A percentile compares a stretch with the other conserved stretches of the same genome.
Conservation (phyloP, 805 yeast species). For the Millerozyma miso region DNA sequence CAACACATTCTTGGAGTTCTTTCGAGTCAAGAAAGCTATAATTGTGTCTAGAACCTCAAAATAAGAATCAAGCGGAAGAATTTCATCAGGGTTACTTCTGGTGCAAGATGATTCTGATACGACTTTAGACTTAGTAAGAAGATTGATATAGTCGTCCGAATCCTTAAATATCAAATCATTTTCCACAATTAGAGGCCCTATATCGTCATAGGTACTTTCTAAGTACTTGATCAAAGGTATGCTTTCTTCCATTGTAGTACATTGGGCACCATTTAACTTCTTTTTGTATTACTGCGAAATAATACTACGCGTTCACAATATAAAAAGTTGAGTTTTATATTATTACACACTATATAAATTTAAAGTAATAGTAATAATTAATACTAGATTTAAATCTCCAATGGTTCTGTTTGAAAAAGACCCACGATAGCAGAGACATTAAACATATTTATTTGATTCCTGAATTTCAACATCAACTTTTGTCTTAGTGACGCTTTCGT, state of each 20-base stretch:
- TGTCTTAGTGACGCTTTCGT: too few species aligned
- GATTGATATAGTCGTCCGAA: slow-evolving; percentile 2
- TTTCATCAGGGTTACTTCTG: neutral
- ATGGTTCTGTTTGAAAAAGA: too few species aligned
- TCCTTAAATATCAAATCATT: neutral
- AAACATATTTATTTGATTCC: neutral
- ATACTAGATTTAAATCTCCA: too few species aligned
- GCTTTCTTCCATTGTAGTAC: slow-evolving; percentile 4
- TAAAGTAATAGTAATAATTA: too few species aligned
- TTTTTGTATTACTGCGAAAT: too few species aligned
- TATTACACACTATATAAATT: too few species aligned
- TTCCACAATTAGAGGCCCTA: slow-evolving; percentile 10
- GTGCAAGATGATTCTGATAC: neutral
- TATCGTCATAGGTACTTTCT: slow-evolving; percentile 1
- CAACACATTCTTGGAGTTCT: slow-evolving; percentile 33
- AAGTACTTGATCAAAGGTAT: slow-evolving; percentile 4
- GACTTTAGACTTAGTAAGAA: slow-evolving; percentile 3
- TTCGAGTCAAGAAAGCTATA: slow-evolving; percentile 24
- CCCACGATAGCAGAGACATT: too few species aligned
- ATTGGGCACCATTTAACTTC: too few species aligned
- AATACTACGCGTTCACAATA: too few species aligned
- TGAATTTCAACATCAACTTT: neutral
- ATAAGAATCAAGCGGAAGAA: slow-evolving; percentile 14
- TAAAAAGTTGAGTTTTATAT: too few species aligned
- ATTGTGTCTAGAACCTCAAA: slow-evolving; percentile 39